Conservation (phyloP, 2,329 filamentous ascomycete genomes). For the Mycosphaerelloides madeirae region DNA sequence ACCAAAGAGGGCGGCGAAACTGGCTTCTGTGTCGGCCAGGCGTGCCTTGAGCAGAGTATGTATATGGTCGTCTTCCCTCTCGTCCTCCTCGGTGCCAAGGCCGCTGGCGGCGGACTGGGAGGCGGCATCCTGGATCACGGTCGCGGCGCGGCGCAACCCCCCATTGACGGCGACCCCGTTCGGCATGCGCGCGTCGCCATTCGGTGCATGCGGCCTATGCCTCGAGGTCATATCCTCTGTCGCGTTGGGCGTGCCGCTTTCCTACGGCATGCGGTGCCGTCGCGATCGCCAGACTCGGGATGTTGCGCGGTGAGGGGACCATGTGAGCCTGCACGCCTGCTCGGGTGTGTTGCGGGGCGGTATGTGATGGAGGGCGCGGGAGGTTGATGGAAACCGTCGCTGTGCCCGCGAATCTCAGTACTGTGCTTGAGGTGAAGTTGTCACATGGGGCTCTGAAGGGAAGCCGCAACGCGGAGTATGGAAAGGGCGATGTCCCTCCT, state of each 20-base stretch:
- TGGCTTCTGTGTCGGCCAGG: constrained; percentile 71
- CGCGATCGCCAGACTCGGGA: constrained; percentile 13
- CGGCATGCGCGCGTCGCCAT: constrained; percentile 21
- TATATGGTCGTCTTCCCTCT: constrained; percentile 44
- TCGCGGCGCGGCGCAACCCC: constrained; percentile 39
- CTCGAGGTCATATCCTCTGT: constrained; percentile 29
- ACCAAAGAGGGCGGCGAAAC: constrained; percentile 71
- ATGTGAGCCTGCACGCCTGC: constrained; percentile 1
- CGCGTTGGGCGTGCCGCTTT: too few species aligned
- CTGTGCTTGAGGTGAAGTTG: too few species aligned
- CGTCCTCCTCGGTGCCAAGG: constrained; percentile 34
- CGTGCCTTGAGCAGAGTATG: constrained; percentile 65
- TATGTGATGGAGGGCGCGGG: constrained; percentile 4
- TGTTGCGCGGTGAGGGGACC: constrained; percentile 12
- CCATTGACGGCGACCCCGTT: constrained; percentile 33
- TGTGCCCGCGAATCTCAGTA: too few species aligned
- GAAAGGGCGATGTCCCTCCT: too few species aligned
- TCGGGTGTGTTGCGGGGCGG: constrained; percentile 1
- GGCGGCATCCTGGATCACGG: constrained; percentile 42
- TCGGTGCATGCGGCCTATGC: constrained; percentile 38
- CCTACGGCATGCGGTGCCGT: not conserved
- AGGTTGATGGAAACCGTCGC: constrained; percentile 1
- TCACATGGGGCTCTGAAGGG: too few species aligned
- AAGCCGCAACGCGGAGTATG: too few species aligned
- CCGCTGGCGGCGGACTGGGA: constrained; percentile 27